Base-by-base conservation (phyloP, 805 yeast species). In the Jamesozyma lodderae region DNA sequence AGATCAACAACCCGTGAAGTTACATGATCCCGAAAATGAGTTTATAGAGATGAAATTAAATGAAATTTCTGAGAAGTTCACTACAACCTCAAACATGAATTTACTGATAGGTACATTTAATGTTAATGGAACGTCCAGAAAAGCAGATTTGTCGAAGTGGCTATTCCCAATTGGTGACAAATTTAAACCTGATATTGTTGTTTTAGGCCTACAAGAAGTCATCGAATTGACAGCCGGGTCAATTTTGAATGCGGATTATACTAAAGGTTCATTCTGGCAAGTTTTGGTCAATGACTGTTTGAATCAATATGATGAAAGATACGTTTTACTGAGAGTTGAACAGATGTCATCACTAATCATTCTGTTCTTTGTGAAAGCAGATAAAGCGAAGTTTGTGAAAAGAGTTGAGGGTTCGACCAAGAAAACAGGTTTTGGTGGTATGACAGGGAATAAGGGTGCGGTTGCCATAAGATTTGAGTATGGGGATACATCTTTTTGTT, bases 371-470 rank as follows among this genome's bases (percentile, higher is more conserved):
- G 84, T 75, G 4, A 73, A 71, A 41, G 60, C 69, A 3, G 68
- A 66, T 31, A 58, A 65, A 34, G 63, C 68, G 18, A 55, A 62
- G 16, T 52, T 67, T 37, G 77, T 92, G 2, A 81, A 83, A 13
- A 79, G 81, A 48, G 96, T 92, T 4, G 88, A 87, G 48, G 96
- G 96, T 7, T 73, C 88, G 13, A 74, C 82, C 8, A 90, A 88
- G 52, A 90, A 90, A 60, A 90, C 97, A 0, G 98, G 97, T 0
- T 66, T 92, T 38, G 95, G 96, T 22, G 98, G 98, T 27, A 90
- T 92, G 65, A 77, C 97, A 0, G 98, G 96, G 8, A 90, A 92
- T 58, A 90, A 90, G 59, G 98, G 98, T 34, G 96, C 94, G 3
- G 92, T 88, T 44, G 96, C 95, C 0, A 85, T 92, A 8, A 70